phyloP scores from a whole-genome alignment of 768 basidiomycete genomes.

The Tylopilus subfusipes region DNA sequence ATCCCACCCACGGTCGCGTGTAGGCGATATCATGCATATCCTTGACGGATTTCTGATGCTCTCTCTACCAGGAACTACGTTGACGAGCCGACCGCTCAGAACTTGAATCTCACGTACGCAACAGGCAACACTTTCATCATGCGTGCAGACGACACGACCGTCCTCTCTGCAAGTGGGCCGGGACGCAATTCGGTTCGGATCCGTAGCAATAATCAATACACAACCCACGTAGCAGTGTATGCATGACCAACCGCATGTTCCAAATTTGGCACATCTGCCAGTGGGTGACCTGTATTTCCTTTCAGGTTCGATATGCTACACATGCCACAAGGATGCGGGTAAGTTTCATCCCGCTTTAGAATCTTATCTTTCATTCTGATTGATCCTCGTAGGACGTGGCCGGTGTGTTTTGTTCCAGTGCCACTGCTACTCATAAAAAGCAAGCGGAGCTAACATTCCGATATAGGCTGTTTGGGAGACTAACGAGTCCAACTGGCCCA shows the following conservation, averaged over 20 bases:
- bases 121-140: conserved; percentile 30
- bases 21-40: conserved; percentile 13
- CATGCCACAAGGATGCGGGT: conserved; percentile 38
- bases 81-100: conserved; percentile 24
- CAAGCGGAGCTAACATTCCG: conserved; percentile 5
- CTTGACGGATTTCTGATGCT: not conserved
- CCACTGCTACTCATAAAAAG: not conserved
- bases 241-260: conserved; percentile 3
- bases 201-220: conserved; percentile 28
- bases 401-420: conserved; percentile 19
- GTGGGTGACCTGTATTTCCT: not conserved
- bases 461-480: conserved; percentile 31
- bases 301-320: conserved; percentile 33
- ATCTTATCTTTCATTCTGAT: not conserved
- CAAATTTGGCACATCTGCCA: not conserved
- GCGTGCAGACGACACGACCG: conserved; percentile 36
- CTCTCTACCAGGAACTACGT: conserved; percentile 33
- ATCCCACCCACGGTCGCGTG: conserved; percentile 39
- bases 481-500: conserved; percentile 22
- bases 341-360: conserved; percentile 2
- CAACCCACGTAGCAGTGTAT: conserved; percentile 34
- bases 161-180: conserved; percentile 25
- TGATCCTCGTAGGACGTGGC: conserved; percentile 32
- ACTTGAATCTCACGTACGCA: conserved; percentile 28
- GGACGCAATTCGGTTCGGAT: conserved; percentile 39